Base-by-base conservation (phyloP, 1,139 yeast genomes). In the Candida dubliniensis region DNA sequence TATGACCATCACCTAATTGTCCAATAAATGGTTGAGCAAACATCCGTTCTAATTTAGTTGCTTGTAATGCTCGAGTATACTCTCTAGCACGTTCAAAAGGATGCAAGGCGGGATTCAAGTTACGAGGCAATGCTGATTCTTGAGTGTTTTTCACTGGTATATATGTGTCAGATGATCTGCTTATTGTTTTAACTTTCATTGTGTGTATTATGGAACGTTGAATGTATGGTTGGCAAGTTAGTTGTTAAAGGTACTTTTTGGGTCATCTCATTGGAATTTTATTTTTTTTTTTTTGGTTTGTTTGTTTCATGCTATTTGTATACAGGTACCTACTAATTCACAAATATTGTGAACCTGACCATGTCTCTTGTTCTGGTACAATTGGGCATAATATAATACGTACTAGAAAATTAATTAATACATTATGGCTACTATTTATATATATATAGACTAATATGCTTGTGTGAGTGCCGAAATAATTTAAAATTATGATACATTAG, bases 21-120 rank as follows among this genome's bases (percentile, higher is more conserved):
- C 96, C 97, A 14, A 95, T 76, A 64, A 95, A 93, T 5, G 99
- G 99, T 60, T 91, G 91, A 0, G 99, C 99, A 77, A 95, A 93
- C 88, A 93, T 86, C 54, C 97, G 76, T 60, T 91, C 98, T 68
- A 95, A 67, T 63, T 95, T 95, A 13, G 98, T 91, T 24, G 99
- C 98, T 47, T 90, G 91, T 44, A 95, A 68, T 1, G 99, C 99
- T 54, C 91, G 80, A 13, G 97, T 88, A 60, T 95, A 95, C 65
- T 95, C 99, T 61, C 99, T 76, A 3, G 98, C 97, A 54, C 98
- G 76, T 67, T 95, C 98, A 59, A 93, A 93, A 0, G 98, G 99
- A 67, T 95, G 99, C 42, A 93, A 73, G 15, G 95, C 96, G 2
- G 99, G 97, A 60, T 93, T 86, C 58, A 95, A 71, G 64, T 95